Evolutionary conservation across 495 filamentous ascomycete genomes (phyloP).

Genomic region (Articulospora tetracladia): DNA sequence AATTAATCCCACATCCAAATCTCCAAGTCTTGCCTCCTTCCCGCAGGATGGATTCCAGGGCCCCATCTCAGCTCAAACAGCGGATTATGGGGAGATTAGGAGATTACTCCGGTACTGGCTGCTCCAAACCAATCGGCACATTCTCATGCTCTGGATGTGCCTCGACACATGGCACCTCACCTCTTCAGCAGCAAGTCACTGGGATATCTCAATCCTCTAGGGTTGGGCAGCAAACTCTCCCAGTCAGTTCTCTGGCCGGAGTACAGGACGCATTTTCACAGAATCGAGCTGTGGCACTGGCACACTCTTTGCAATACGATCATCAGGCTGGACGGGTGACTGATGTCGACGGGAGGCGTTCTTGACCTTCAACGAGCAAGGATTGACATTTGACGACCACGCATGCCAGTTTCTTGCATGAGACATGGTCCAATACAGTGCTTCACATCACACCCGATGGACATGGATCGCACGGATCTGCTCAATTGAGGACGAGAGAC

Average conservation of each 20-base stretch:
- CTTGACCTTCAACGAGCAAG: constrained; percentile 15
- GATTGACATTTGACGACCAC: background rate
- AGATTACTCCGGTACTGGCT: background rate
- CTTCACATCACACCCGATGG: background rate
- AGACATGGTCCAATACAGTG: constrained; percentile 18
- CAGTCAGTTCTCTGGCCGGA: background rate
- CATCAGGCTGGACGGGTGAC: background rate
- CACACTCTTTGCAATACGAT: background rate
- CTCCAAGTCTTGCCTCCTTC: too few species aligned
- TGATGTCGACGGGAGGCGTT: constrained; percentile 19
- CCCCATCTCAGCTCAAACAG: background rate
- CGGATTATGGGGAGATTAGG: background rate
- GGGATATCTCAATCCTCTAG: too few species aligned
- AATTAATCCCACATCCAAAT: too few species aligned
- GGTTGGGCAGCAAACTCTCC: too few species aligned
- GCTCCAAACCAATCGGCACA: background rate
- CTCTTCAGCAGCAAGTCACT: too few species aligned
- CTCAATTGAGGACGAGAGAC: constrained; percentile 1
- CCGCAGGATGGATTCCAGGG: too few species aligned
- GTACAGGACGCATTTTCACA: background rate
- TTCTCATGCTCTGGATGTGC: background rate
- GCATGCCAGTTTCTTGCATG: constrained; percentile 18
- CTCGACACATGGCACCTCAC: too few species aligned
- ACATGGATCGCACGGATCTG: constrained; percentile 6
- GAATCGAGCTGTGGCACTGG: background rate